phyloP scores from a whole-genome alignment of 345 rosid genomes.

The Populus deltoides region DNA sequence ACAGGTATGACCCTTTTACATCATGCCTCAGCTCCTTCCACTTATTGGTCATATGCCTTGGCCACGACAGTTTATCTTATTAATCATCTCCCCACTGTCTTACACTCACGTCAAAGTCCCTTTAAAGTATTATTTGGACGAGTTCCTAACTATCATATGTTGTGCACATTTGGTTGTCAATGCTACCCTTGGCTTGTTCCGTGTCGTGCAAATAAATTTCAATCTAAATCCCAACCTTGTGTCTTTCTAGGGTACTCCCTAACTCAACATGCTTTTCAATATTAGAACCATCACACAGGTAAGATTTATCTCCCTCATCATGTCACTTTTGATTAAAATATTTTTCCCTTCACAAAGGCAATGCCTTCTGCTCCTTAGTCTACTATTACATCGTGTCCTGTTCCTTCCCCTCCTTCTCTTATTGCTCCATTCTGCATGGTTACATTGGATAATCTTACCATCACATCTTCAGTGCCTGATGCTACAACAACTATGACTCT shows the following conservation, averaged over 20 bases:
- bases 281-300: background rate
- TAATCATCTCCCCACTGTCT: background rate
- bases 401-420: accelerated
- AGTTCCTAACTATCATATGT: background rate
- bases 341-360: background rate
- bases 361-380: accelerated
- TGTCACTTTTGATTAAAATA: background rate
- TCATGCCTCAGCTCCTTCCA: background rate
- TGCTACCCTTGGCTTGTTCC: background rate
- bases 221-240: background rate
- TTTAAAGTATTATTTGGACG: background rate
- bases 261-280: background rate
- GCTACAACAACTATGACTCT: no score
- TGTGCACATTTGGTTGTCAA: background rate
- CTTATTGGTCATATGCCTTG: background rate
- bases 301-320: background rate
- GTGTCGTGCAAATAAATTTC: background rate
- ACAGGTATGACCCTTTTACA: background rate
- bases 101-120: background rate
- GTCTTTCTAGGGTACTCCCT: background rate
- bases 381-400: accelerated
- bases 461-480: no score
- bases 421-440: background rate
- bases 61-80: background rate
- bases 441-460: no score